A percentile compares a stretch with the other conserved stretches of the same genome.
Evolutionary conservation across 805 yeast species (phyloP).

Genomic region (Spencermartinsiella europaea): DNA sequence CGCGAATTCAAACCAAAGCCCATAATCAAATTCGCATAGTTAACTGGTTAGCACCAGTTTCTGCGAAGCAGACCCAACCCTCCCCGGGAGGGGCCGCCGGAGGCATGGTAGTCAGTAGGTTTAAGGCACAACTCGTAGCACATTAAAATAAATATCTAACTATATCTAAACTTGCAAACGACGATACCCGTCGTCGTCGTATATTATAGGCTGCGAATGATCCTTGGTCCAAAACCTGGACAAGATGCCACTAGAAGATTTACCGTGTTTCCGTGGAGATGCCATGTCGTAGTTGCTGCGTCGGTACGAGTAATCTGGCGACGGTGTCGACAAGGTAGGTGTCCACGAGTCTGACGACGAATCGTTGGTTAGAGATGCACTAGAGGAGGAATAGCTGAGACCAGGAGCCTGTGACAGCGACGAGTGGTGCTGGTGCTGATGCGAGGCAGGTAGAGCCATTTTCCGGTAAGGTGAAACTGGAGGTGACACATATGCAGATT

Average conservation of each 20-base stretch:
- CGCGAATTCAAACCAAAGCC: too few relatives aligned
- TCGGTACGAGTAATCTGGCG: not conserved
- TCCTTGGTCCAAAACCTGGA: not conserved
- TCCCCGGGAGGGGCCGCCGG: too few relatives aligned
- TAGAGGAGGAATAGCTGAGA: not conserved
- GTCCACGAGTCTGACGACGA: conserved; percentile 2
- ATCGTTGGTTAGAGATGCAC: not conserved
- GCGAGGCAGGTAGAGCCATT: not conserved
- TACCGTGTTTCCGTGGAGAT: not conserved
- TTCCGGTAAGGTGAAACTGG: conserved; percentile 4
- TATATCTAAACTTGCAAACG: not conserved
- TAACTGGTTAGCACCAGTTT: too few relatives aligned
- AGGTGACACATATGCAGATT: not conserved
- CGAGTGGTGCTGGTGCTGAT: not conserved
- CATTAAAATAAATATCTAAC: too few relatives aligned
- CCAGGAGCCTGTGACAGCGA: not conserved
- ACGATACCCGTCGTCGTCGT: not conserved
- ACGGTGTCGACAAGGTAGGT: not conserved
- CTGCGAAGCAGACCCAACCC: too few relatives aligned
- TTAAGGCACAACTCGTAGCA: too few relatives aligned
- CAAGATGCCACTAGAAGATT: not conserved
- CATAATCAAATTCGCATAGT: too few relatives aligned
- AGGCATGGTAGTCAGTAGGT: too few relatives aligned
- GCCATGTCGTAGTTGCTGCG: not conserved
- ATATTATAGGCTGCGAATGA: not conserved